Conservation (phyloP, 768 basidiomycete species). For the Kockovaella imperatae region DNA sequence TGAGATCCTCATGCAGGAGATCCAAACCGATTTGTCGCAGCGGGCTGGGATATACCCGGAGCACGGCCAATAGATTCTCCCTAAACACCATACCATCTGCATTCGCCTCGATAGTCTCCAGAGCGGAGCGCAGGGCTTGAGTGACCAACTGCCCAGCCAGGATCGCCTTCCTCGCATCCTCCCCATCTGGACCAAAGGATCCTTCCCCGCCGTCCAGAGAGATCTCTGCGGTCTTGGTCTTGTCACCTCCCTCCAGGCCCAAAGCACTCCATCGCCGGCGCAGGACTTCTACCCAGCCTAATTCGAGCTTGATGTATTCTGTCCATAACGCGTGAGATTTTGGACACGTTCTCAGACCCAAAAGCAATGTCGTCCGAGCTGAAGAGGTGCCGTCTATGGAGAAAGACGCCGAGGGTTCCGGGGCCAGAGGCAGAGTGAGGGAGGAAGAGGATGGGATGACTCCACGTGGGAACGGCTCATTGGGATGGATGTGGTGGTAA, state of each 20-base stretch:
- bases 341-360: conserved; percentile 70
- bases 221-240: conserved; percentile 3
- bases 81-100: conserved; percentile 47
- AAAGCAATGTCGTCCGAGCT: conserved; percentile 72
- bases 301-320: conserved; percentile 85
- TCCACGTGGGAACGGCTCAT: conserved; percentile 52
- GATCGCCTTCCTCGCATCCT: conserved; percentile 39
- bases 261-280: conserved; percentile 71
- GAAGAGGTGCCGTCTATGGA: conserved; percentile 47
- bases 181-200: conserved; percentile 45
- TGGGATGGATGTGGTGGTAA: conserved; percentile 67
- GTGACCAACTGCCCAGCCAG: conserved; percentile 16
- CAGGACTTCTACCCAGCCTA: conserved; percentile 73
- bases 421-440: conserved; percentile 17
- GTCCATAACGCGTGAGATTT: conserved; percentile 72
- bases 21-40: conserved; percentile 28
- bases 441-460: conserved; percentile 22
- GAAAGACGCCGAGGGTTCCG: conserved; percentile 22
- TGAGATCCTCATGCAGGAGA: conserved; percentile 33
- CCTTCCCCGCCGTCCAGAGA: conserved; percentile 65
- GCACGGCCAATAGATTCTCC: conserved; percentile 22
- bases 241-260: conserved; percentile 56
- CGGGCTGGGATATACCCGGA: conserved; percentile 42
- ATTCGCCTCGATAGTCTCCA: conserved; percentile 17
- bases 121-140: conserved; percentile 19